Evolutionary conservation across 2,329 filamentous ascomycete species (phyloP), one percentile per base, ranked within the genome.

Genomic region (Paracoccidioides lutzii): DNA sequence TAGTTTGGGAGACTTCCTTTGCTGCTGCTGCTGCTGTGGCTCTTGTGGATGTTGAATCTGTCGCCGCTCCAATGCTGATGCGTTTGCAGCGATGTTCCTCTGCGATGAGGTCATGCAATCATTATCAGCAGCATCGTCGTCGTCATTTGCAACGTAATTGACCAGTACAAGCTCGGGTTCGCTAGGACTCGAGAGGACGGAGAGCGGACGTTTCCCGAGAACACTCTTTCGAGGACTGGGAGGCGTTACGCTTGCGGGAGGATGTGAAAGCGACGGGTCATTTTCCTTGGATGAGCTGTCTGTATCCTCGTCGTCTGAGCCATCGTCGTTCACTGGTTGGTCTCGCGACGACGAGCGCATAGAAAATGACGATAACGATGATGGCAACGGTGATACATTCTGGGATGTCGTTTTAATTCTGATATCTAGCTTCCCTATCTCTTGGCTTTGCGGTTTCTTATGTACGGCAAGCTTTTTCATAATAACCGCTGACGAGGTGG

Each of bases 231-330:
- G 64, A 10, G 69, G 66, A 49, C 64, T 69, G n/a, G 68, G 66
- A n/a, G 71, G 65, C 12, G 65, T 58, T 10, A 66, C 55, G 54
- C 65, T 69, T 9, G 70, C 63, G 2, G 71, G 70, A 3, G 66
- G 64, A 2, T 67, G 67, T 5, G 74, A 75, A 22, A 71, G 63
- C 1, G 69, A 69, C 7, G 71, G 70, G 57, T 77, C 70, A 57
- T 79, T 79, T 64, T 79, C 77, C 66, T 78, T 78, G 55, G 69
- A 72, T 51, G 67, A 67, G 46, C 67, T 69, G 6, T 63, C 59
- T 37, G 66, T 65, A 45, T 64, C 66, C 30, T 69, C 69, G 30
- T 70, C 65, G 15, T 61, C 60, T 5, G 45, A 48, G n/a, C 64
- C 60, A 56, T 71, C 59, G 55, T 64, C 54, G 55, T 66, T 60